These are phyloP conservation scores for Fusarium chlamydosporum DNA, from an alignment of 2,329 filamentous ascomycete genomes.

Conservation along the genomic window DNA sequence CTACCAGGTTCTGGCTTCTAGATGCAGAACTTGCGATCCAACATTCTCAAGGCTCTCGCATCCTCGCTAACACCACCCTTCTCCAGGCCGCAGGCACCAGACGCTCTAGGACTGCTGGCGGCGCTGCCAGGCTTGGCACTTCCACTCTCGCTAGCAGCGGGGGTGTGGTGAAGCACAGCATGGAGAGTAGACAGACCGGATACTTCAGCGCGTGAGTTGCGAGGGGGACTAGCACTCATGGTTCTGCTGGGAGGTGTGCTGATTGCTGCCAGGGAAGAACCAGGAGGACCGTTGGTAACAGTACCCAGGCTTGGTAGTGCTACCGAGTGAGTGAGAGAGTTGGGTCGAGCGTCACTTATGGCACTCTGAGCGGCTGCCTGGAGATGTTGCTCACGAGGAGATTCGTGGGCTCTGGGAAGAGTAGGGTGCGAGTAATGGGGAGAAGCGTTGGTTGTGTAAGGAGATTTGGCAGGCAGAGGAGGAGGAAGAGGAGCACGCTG, in stretches of 20 bases:
- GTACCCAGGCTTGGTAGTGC: slow-evolving; percentile 61
- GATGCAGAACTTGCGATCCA: slow-evolving; percentile 71
- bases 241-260: slow-evolving; percentile 62
- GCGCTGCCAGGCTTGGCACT: slow-evolving; percentile 62
- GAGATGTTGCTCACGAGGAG: slow-evolving; percentile 62
- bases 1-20: slow-evolving; percentile 26
- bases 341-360: slow-evolving; percentile 48
- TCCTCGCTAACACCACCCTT: slow-evolving; percentile 71
- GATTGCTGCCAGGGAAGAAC: slow-evolving; percentile 51
- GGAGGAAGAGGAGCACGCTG: slow-evolving; percentile 59
- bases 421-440: slow-evolving; percentile 53
- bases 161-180: slow-evolving; percentile 66
- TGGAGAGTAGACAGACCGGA: slow-evolving; percentile 64
- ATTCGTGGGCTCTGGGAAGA: slow-evolving; percentile 57
- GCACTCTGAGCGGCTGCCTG: slow-evolving; percentile 61
- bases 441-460: slow-evolving; percentile 53
- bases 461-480: slow-evolving; percentile 54
- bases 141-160: slow-evolving; percentile 62
- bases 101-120: slow-evolving; percentile 57
- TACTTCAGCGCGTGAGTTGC: slow-evolving; percentile 56
- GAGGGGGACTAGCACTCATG: slow-evolving; percentile 65
- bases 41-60: slow-evolving; percentile 73
- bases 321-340: slow-evolving; percentile 58
- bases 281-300: slow-evolving; percentile 51
- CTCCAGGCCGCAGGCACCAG: slow-evolving; percentile 49